Base-by-base conservation (phyloP, 345 rosid species). In the Citrus inodora region DNA sequence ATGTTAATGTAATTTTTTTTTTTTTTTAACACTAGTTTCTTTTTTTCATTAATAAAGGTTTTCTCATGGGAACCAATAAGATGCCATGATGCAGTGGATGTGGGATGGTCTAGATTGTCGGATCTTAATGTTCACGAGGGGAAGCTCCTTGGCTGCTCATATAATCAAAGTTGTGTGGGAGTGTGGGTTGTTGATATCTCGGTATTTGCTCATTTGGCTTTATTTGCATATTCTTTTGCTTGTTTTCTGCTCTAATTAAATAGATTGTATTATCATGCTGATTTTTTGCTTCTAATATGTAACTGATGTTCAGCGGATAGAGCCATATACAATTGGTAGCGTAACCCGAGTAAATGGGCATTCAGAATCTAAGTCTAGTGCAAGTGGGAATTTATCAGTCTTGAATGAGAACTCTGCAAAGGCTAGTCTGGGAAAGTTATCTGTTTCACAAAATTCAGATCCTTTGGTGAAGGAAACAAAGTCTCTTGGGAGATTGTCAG, bases 181-280 rank as follows among this genome's bases (percentile, higher is more conserved):
- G 97, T 95, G 59, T 95, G 99, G 99, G 99, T 95, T 79, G 99
- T 91, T 51, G 99, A 93, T 83, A 91, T 93, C 87, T 90, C 96
- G 91, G 99, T 95, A 93, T 80, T 74, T 74, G 56, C 73, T 69
- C 77, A 8, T 74, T 74, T 58, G 62, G 21, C 69, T 42, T 40
- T 51, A 58, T 74, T 66, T 81, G 77, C 67, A 22, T n/a, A 10
- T 53, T 7, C 24, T 63, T 63, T 78, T 75, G 32, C n/a, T 73
- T 71, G 35, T 84, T 70, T 65, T 28, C 70, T 79, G 75, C 70
- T 77, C 69, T 56, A 25, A 61, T 56, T 80, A 67, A 73, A 53
- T 82, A 11, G 58, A 67, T 65, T 55, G 35, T 46, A 79, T 48
- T 59, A 56, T 76, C 32, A 27, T 7, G 6, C 78, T 81, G 48